Evolutionary conservation across 225 moss, liverwort and hornwort genomes (phyloP).

Genomic region (Sphagnum tenellum): DNA sequence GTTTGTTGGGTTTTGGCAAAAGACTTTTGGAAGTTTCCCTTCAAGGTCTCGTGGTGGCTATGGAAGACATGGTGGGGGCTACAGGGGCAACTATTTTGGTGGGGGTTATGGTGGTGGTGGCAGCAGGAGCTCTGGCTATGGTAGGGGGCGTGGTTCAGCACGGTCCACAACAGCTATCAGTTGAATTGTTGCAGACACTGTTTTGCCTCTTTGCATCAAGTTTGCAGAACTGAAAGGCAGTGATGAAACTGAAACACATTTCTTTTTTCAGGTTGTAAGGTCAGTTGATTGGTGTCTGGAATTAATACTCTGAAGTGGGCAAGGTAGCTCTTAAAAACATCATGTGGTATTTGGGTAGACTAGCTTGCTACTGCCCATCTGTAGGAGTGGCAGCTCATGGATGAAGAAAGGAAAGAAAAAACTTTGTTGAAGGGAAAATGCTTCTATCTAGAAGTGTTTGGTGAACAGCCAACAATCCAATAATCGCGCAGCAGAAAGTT

Average conservation of each 20-base stretch:
- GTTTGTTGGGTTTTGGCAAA: neutral
- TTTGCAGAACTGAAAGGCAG: neutral
- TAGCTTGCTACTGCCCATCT: no score
- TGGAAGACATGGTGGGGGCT: slow-evolving; percentile 62
- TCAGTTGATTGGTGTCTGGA: slow-evolving; percentile 19
- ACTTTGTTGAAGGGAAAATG: no score
- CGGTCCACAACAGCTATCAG: slow-evolving; percentile 49
- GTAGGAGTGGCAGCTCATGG: no score
- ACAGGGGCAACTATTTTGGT: slow-evolving; percentile 56
- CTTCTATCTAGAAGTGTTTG: neutral
- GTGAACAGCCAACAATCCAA: no score
- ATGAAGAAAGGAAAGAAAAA: no score
- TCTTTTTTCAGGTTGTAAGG: slow-evolving; percentile 14
- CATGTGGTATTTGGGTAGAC: no score
- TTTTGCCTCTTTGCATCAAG: no score
- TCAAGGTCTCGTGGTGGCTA: slow-evolving; percentile 68
- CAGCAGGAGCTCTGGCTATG: slow-evolving; percentile 57
- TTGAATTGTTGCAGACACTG: slow-evolving; percentile 8
- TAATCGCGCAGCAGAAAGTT: no score
- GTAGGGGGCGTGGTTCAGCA: slow-evolving; percentile 70
- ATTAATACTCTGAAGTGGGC: slow-evolving; percentile 9
- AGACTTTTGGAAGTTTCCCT: slow-evolving; percentile 89
- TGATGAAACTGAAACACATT: slow-evolving; percentile 1
- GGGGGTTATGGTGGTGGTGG: slow-evolving; percentile 44
- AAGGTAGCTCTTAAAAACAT: no score